Evolutionary conservation across 2,329 filamentous ascomycete species (phyloP), one percentile per base, ranked within the genome.

Genomic region (Teratosphaeria gauchensis): DNA sequence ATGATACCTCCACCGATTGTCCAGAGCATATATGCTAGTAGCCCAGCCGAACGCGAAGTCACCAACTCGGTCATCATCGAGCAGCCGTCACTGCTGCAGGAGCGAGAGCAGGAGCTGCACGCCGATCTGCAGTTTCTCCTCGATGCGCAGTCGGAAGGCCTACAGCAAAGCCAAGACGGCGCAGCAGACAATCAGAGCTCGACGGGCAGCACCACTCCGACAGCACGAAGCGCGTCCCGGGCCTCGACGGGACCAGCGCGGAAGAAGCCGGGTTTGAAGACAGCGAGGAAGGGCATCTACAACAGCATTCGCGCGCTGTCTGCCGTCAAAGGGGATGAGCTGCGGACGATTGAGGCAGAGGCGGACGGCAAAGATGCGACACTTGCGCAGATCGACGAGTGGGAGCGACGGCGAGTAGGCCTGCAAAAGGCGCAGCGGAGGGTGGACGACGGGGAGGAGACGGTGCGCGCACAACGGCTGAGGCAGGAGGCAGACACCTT

Each of bases 251-350:
- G 80, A 84, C 42, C 80, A 80, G 31, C 75, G 32, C 72, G 74
- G 51, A 78, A 78, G 58, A 82, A 79, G 38, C 70, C 82, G 8
- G 81, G 84, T 0, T 76, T 91, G 14, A 78, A 79, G 31, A 79
- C 80, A 19, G 86, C 87, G 1, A 80, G 89, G n/a, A 78, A 79
- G 31, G 86, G 84, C 0, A 80, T 92, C 7, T 78, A 82, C 16
- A 79, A 78, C 55, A 80, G 82, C 54, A 87, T 92, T 70, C 75
- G 79, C 2, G 82, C 84, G 56, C 74, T 92, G 4, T 83, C 82
- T 0, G 79, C 80, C 8, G 74, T 92, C 30, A 90, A 90, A 68
- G 76, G 77, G 3, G 86, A 90, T 59, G 87, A 91, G 72, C 77
- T 84, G n/a, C 76, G 78, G 0, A 76, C 84, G 28, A 74, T 90